Conservation (phyloP, 2,329 filamentous ascomycete genomes). For the Phyllosticta citrichinensis region DNA sequence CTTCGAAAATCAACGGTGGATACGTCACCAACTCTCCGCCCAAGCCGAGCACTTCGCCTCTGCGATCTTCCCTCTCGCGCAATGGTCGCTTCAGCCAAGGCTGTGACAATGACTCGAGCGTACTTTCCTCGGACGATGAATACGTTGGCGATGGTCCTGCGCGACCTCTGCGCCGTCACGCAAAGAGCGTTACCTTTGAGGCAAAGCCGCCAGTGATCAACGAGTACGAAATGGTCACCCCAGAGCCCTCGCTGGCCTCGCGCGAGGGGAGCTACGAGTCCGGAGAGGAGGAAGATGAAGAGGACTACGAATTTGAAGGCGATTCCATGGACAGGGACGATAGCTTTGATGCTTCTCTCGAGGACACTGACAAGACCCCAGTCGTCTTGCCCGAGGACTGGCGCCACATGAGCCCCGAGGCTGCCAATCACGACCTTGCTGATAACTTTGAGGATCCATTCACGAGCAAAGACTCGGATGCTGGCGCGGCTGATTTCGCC, state of each 20-base stretch:
- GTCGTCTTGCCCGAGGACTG: slow-evolving; percentile 97
- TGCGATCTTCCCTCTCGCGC: slow-evolving; percentile 77
- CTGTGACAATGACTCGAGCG: slow-evolving; percentile 26
- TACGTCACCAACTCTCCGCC: slow-evolving; percentile 17
- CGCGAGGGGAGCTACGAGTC: slow-evolving; percentile 91
- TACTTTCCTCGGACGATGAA: slow-evolving; percentile 40
- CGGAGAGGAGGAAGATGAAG: slow-evolving; percentile 60
- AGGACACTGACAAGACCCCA: slow-evolving; percentile 93
- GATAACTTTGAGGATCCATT: slow-evolving; percentile 57
- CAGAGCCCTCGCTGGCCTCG: slow-evolving; percentile 87
- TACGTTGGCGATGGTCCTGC: slow-evolving; percentile 44
- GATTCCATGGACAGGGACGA: slow-evolving; percentile 60
- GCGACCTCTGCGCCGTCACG: slow-evolving; percentile 67
- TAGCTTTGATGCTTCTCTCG: slow-evolving; percentile 90
- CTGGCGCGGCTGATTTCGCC: slow-evolving; percentile 5
- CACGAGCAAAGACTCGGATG: slow-evolving; percentile 26
- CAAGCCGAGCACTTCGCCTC: slow-evolving; percentile 52
- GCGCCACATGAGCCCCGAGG: slow-evolving; percentile 65
- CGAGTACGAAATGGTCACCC: slow-evolving; percentile 96
- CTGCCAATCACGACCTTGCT: slow-evolving; percentile 44
- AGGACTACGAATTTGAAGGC: slow-evolving; percentile 53
- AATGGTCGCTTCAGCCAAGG: slow-evolving; percentile 42
- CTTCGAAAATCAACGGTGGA: slow-evolving; percentile 52
- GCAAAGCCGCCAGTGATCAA: slow-evolving; percentile 87
- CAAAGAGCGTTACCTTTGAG: slow-evolving; percentile 97